A percentile compares a stretch with the other conserved stretches of the same genome.
These are phyloP conservation scores for Polygonum aviculare DNA, from an alignment of 148 eudicot genomes.

Conservation along the genomic window DNA sequence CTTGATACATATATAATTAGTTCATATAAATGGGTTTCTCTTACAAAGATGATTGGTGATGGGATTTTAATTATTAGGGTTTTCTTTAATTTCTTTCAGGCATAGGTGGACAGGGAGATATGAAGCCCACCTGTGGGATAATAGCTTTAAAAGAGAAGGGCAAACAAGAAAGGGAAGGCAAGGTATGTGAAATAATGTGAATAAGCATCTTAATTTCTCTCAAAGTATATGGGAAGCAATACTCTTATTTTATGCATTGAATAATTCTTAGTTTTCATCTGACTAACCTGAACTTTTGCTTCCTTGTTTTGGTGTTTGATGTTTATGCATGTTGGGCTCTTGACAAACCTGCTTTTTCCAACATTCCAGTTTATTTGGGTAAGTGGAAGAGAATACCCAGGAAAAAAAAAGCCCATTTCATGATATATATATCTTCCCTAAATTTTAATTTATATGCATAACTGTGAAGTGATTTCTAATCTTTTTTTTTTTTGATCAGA, in stretches of 20 bases:
- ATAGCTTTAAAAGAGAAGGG: conserved; percentile 96
- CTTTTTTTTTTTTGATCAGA: too few relatives aligned
- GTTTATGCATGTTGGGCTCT: conserved; percentile 21
- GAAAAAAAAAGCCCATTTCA: background rate
- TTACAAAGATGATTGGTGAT: background rate
- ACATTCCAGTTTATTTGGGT: conserved; percentile 87
- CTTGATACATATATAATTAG: too few relatives aligned
- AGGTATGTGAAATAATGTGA: conserved; percentile 31
- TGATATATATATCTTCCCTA: background rate
- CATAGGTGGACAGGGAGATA: conserved; percentile 99
- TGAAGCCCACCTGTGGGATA: conserved; percentile 98
- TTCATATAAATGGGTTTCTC: background rate
- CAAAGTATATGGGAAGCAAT: background rate
- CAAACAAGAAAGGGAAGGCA: conserved; percentile 95
- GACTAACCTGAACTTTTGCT: conserved; percentile 8
- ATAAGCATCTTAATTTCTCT: background rate
- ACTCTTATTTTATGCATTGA: background rate
- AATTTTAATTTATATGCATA: background rate
- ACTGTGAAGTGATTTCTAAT: background rate
- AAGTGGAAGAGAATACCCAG: conserved; percentile 14
- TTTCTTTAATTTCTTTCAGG: conserved; percentile 20
- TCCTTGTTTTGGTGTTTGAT: conserved; percentile 18
- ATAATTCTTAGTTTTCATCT: background rate
- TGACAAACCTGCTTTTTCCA: conserved; percentile 17
- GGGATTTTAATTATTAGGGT: background rate